phyloP scores from a whole-genome alignment of 2,329 filamentous ascomycete species.

The Xylaria multiplex region DNA sequence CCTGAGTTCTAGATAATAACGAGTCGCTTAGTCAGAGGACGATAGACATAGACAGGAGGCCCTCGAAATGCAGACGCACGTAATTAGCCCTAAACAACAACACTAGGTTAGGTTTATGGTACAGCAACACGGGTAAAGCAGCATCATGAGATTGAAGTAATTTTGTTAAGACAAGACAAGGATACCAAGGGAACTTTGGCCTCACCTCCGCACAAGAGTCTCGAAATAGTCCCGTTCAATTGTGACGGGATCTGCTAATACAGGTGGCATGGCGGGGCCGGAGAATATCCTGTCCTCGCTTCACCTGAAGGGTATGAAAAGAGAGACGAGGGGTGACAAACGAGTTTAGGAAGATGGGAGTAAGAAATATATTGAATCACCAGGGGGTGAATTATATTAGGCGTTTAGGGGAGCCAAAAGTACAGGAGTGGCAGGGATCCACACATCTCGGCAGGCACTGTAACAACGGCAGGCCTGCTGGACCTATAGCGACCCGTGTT shows the following conservation, averaged over 20 bases:
- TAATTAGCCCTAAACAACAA: conserved; percentile 43
- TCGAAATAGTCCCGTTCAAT: conserved; percentile 70
- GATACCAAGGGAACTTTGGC: not conserved
- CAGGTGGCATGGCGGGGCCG: conserved; percentile 41
- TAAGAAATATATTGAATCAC: conserved; percentile 25
- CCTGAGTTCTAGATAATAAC: conserved; percentile 38
- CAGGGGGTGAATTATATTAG: conserved; percentile 22
- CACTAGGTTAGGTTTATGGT: conserved; percentile 35
- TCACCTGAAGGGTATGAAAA: conserved; percentile 7
- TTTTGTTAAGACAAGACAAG: conserved; percentile 1
- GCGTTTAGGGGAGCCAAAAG: conserved; percentile 18
- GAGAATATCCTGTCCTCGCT: conserved; percentile 9
- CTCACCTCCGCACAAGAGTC: conserved; percentile 69
- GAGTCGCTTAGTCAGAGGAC: conserved; percentile 31
- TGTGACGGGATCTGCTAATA: conserved; percentile 56
- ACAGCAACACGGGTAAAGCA: conserved; percentile 11
- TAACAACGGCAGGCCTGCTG: not conserved
- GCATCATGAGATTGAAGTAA: conserved; percentile 4
- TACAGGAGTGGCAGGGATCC: conserved; percentile 15
- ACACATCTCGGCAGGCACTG: conserved; percentile 17
- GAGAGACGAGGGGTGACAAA: conserved; percentile 8
- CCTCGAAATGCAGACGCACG: conserved; percentile 42
- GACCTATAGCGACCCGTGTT: conserved; percentile 9
- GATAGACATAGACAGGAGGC: conserved; percentile 2
- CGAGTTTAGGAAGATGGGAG: conserved; percentile 17